Evolutionary conservation across 805 yeast genomes (phyloP), one percentile per base, ranked within the genome.

Genomic region (Ogataea nitratoaversa): DNA sequence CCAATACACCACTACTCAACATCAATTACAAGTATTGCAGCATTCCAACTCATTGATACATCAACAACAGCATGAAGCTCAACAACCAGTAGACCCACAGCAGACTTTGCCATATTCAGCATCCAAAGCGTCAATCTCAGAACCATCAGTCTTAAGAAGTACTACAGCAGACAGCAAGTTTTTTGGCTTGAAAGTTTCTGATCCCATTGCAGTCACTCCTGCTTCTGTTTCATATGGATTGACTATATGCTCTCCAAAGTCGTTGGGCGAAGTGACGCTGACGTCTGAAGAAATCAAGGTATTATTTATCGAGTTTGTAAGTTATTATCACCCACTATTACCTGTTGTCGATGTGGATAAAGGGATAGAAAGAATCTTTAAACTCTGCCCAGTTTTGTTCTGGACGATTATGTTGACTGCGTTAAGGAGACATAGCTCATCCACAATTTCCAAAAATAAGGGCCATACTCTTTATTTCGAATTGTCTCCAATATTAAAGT

Each of bases 341-440:
- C 98, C 98, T 0, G 84, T 91, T 1, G 93, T 91, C 2, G 95
- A 91, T 56, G 74, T 91, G 2, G 48, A 68, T 6, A 76, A 75
- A 45, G 96, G 96, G 8, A 93, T 95, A 1, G 97, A 89, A 51
- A 67, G 79, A 34, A 73, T 90, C 8, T 86, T 84, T 59, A 63
- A 78, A 42, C 68, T 85, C 14, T 88, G 96, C 42, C 96, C 97
- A 0, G 82, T 91, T 3, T 66, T 91, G 16, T 91, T 91, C 56
- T 91, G 99, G 99, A 90, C 91, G 0, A 81, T 91, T 13, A 81
- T 90, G 78, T 77, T 88, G 30, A 84, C 88, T 1, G 86, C 95
- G 0, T 65, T 89, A 32, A 73, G 99, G 44, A 70, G 95, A 41
- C 71, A 70, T 44, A 67, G 68, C 20, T 57, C 67, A 1, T 55